A percentile compares a stretch with the other conserved stretches of the same genome.
phyloP scores from a whole-genome alignment of 2,329 filamentous ascomycete genomes.

The Aspergillus calidoustus region DNA sequence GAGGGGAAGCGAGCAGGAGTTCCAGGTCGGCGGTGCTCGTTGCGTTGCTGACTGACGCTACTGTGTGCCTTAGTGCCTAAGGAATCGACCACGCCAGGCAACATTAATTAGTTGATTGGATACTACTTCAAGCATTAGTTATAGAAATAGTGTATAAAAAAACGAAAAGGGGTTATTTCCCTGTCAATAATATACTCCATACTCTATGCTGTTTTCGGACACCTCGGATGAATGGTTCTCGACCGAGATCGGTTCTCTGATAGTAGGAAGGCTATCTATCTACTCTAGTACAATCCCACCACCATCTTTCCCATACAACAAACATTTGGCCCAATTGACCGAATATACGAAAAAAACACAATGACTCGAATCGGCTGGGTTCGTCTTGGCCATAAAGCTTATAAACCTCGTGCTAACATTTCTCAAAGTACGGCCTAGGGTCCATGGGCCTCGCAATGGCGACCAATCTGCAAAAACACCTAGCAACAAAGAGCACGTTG shows the following conservation, averaged over 20 bases:
- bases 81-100: not conserved
- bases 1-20: constrained; percentile 14
- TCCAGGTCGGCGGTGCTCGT: constrained; percentile 15
- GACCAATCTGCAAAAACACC: constrained; percentile 47
- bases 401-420: not conserved
- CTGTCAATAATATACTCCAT: not conserved
- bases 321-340: not conserved
- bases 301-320: not conserved
- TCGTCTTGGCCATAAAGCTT: constrained; percentile 12
- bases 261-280: constrained; percentile 9
- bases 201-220: not conserved
- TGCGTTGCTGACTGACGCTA: constrained; percentile 17
- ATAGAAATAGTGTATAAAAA: not conserved
- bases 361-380: constrained; percentile 46
- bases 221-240: constrained; percentile 3
- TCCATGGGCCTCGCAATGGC: constrained; percentile 54
- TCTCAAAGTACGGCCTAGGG: constrained; percentile 45
- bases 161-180: not conserved
- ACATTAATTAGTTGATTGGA: not conserved
- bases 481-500: constrained; percentile 37
- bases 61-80: constrained; percentile 15
- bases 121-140: not conserved
- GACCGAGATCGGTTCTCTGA: constrained; percentile 26
- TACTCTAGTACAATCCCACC: not conserved
- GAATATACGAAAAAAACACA: constrained; percentile 6